A percentile compares a stretch with the other conserved stretches of the same genome.
These are phyloP conservation scores for Rehmannia glutinosa DNA, from an alignment of 257 asterid species.

Conservation along the genomic window DNA sequence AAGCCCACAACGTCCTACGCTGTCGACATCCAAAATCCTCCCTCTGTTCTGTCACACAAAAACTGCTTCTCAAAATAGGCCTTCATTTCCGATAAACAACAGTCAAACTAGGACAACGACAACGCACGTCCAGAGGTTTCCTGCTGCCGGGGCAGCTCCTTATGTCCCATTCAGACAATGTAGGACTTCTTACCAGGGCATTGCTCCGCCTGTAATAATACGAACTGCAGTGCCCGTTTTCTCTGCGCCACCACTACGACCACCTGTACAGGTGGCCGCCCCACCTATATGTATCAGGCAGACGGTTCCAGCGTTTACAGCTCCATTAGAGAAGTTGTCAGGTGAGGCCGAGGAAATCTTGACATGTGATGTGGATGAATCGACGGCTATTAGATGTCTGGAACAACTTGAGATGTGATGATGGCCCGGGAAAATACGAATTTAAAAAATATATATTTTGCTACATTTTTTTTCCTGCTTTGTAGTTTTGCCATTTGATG, in stretches of 20 bases:
- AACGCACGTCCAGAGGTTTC: slow-evolving; percentile 22
- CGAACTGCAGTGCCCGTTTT: slow-evolving; percentile 64
- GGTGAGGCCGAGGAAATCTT: slow-evolving; percentile 17
- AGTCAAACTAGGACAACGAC: slow-evolving; percentile 20
- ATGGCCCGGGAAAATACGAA: background rate
- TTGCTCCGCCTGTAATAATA: slow-evolving; percentile 67
- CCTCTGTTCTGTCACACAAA: slow-evolving; percentile 50
- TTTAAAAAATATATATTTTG: background rate
- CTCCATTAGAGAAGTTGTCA: slow-evolving; percentile 24
- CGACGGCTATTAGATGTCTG: slow-evolving; percentile 53
- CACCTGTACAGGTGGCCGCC: slow-evolving; percentile 30
- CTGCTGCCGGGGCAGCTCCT: slow-evolving; percentile 34
- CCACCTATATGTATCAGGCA: slow-evolving; percentile 61
- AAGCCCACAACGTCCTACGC: slow-evolving; percentile 53
- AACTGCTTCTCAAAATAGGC: slow-evolving; percentile 24
- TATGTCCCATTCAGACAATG: slow-evolving; percentile 43
- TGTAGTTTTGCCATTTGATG: background rate
- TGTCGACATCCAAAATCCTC: slow-evolving; percentile 57
- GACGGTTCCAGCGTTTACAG: slow-evolving; percentile 43
- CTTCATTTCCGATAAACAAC: slow-evolving; percentile 20
- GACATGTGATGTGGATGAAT: slow-evolving; percentile 36
- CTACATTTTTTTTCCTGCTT: background rate
- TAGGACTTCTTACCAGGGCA: slow-evolving; percentile 38
- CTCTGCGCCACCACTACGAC: slow-evolving; percentile 61
- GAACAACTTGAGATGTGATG: slow-evolving; percentile 57